Conservation (phyloP, 805 yeast species). For the Zygosaccharomyces lentus region DNA sequence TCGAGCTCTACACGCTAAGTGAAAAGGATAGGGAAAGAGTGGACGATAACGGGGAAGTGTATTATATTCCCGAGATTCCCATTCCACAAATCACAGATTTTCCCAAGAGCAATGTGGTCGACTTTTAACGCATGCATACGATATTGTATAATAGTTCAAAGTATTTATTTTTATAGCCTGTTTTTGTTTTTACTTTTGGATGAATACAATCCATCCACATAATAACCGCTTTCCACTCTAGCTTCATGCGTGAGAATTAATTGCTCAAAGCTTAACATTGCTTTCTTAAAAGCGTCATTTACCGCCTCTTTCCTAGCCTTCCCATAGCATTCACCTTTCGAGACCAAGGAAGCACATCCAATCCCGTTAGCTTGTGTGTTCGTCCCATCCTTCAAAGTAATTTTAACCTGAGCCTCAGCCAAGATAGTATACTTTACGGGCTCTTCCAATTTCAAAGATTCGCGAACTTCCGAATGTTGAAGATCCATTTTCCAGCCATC, state of each 20-base stretch:
- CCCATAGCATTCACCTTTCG: constrained; percentile 67
- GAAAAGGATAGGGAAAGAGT: constrained; percentile 85
- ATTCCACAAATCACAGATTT: constrained; percentile 62
- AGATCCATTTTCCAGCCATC: constrained; percentile 54
- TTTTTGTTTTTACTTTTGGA: constrained; percentile 10
- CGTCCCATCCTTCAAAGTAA: constrained; percentile 76
- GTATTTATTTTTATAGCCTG: not conserved
- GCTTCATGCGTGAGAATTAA: constrained; percentile 40
- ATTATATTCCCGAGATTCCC: constrained; percentile 71
- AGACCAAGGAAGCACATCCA: constrained; percentile 59
- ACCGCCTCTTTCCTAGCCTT: constrained; percentile 82
- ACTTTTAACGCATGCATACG: constrained; percentile 39
- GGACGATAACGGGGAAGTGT: constrained; percentile 84
- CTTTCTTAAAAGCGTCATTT: constrained; percentile 78
- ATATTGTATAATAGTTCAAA: not conserved
- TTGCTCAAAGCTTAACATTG: constrained; percentile 74
- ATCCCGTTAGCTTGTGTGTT: constrained; percentile 74
- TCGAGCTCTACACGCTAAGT: constrained; percentile 74
- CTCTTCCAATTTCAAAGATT: constrained; percentile 13
- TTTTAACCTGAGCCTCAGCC: constrained; percentile 49
- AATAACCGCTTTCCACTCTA: constrained; percentile 34
- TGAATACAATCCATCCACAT: constrained; percentile 34
- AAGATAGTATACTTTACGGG: constrained; percentile 24
- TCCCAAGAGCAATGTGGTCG: constrained; percentile 53
- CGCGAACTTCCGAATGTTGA: constrained; percentile 24